phyloP scores from a whole-genome alignment of 768 basidiomycete genomes.

The Podaxis rugospora region DNA sequence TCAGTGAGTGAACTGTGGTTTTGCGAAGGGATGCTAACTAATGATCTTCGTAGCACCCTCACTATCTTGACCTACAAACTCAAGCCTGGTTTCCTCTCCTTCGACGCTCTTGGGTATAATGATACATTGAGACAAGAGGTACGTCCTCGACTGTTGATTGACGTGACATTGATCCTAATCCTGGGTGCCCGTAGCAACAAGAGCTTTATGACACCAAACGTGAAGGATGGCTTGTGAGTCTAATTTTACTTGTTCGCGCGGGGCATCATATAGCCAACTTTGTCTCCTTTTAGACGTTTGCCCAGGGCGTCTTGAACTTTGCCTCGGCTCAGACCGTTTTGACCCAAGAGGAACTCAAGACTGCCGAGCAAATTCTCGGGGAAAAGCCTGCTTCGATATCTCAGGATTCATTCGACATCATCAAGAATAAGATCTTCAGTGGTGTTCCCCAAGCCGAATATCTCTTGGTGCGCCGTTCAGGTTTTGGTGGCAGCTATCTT shows the following conservation, averaged over 20 bases:
- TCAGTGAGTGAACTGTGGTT: slow-evolving; percentile 25
- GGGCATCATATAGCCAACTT: neutral
- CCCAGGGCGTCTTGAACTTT: slow-evolving; percentile 24
- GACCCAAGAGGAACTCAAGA: slow-evolving; percentile 17
- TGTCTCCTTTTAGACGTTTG: slow-evolving; percentile 21
- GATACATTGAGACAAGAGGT: slow-evolving; percentile 23
- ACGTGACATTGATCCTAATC: neutral
- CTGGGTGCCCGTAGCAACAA: slow-evolving; percentile 20
- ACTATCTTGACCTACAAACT: slow-evolving; percentile 27
- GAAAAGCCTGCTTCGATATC: slow-evolving; percentile 24
- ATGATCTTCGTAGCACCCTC: slow-evolving; percentile 17
- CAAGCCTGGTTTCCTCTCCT: slow-evolving; percentile 24
- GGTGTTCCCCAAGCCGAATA: slow-evolving; percentile 27
- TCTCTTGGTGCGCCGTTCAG: slow-evolving; percentile 19
- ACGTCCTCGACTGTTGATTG: neutral
- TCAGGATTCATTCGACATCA: slow-evolving; percentile 22
- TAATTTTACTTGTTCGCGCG: neutral
- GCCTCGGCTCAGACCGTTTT: slow-evolving; percentile 23
- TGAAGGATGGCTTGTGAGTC: slow-evolving; percentile 25
- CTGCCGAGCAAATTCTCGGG: slow-evolving; percentile 19
- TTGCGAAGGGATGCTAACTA: neutral
- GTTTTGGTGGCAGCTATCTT: neutral
- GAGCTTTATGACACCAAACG: slow-evolving; percentile 19
- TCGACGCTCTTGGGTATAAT: slow-evolving; percentile 27
- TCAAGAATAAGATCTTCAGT: slow-evolving; percentile 22